A percentile compares a stretch with the other conserved stretches of the same genome.
Conservation (phyloP, 1,139 yeast species). For the Suhomyces anneliseae region DNA sequence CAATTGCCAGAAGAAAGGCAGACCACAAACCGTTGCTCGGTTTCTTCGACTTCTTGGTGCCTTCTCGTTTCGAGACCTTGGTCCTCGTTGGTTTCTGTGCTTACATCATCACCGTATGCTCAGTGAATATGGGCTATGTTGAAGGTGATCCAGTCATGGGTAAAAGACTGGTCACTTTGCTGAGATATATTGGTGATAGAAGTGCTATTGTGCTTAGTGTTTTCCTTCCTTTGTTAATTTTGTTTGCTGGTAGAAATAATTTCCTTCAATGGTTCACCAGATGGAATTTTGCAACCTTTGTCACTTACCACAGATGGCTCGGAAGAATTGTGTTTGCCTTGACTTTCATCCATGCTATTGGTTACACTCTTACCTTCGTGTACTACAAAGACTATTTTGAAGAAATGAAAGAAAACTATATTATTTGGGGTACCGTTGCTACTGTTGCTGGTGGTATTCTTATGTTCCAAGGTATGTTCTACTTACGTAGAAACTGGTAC, state of each 20-base stretch:
- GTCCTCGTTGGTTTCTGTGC: slow-evolving; percentile 18
- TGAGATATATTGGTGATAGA: slow-evolving; percentile 32
- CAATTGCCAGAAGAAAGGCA: slow-evolving; percentile 25
- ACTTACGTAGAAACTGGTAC: slow-evolving; percentile 43
- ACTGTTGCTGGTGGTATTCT: slow-evolving; percentile 35
- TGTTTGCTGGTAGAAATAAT: slow-evolving; percentile 48
- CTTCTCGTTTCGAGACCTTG: slow-evolving; percentile 18
- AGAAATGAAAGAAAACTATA: slow-evolving; percentile 20
- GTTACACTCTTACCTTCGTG: slow-evolving; percentile 30
- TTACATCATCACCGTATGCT: slow-evolving; percentile 13
- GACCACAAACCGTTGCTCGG: slow-evolving; percentile 21
- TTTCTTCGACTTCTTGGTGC: slow-evolving; percentile 20
- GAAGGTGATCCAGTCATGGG: slow-evolving; percentile 27
- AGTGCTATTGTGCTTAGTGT: slow-evolving; percentile 34
- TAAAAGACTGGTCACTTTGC: slow-evolving; percentile 18
- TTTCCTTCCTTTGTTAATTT: slow-evolving; percentile 33
- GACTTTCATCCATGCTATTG: slow-evolving; percentile 37
- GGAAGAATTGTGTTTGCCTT: slow-evolving; percentile 32
- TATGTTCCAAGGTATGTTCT: slow-evolving; percentile 36
- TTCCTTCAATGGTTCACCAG: slow-evolving; percentile 44
- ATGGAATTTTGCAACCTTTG: slow-evolving; percentile 37
- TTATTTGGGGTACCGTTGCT: slow-evolving; percentile 34
- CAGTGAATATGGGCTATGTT: slow-evolving; percentile 21
- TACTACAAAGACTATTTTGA: slow-evolving; percentile 10
- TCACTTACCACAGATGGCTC: slow-evolving; percentile 40